Evolutionary conservation across 257 asterid species (phyloP).

Genomic region (Galeopsis tetrahit): DNA sequence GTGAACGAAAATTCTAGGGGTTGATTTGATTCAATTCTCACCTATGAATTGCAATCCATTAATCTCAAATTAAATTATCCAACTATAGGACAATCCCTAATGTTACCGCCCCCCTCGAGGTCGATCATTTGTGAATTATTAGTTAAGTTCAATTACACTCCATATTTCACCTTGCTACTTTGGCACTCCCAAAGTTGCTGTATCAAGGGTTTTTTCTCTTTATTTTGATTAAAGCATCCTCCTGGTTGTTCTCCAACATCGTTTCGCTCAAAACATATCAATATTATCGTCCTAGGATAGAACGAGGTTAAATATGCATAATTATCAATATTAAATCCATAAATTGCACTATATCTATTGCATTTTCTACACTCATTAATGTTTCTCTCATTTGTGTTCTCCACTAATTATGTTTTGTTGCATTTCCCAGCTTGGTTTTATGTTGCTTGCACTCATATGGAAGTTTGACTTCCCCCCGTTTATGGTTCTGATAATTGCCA

Average conservation of each 20-base stretch:
- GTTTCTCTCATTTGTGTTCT: background rate
- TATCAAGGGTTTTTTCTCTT: background rate
- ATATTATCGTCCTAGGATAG: background rate
- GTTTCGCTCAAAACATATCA: background rate
- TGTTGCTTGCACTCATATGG: constrained; percentile 68
- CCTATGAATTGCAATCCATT: background rate
- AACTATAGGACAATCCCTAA: background rate
- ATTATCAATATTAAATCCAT: background rate
- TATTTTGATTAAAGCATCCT: background rate
- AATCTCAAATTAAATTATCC: background rate
- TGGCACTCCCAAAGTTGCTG: background rate
- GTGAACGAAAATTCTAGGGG: background rate
- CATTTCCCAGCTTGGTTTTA: constrained; percentile 55
- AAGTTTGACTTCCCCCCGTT: constrained; percentile 66
- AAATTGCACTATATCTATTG: background rate
- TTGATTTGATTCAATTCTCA: background rate
- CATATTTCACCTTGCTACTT: background rate
- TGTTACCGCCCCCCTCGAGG: background rate
- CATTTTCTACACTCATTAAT: background rate
- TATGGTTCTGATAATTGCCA: constrained; percentile 68
- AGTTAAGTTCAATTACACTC: no score
- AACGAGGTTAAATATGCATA: background rate
- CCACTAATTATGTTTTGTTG: constrained; percentile 27
- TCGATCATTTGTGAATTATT: background rate
- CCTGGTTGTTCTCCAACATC: background rate